Evolutionary conservation across 768 basidiomycete species (phyloP).

Genomic region (Russula virescens): DNA sequence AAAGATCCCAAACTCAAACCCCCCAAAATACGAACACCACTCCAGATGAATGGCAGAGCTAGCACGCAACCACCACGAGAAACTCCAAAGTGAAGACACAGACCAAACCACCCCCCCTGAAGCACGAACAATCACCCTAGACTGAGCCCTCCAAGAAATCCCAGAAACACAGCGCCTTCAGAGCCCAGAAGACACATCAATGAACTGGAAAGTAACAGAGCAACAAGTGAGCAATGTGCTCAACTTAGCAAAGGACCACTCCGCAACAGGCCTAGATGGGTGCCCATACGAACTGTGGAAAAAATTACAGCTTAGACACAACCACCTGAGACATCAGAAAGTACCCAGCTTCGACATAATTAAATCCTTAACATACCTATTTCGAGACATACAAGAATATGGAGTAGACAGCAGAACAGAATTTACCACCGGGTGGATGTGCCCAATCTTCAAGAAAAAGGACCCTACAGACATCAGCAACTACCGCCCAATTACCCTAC

Average conservation of each 20-base stretch:
- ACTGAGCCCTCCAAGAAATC: too few species aligned
- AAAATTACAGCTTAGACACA: background rate
- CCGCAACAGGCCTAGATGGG: background rate
- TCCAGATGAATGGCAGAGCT: background rate
- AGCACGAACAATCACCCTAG: too few species aligned
- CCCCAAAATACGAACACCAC: background rate
- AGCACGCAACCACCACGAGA: background rate
- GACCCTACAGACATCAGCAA: background rate
- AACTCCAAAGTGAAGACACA: background rate
- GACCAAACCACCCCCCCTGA: too few species aligned
- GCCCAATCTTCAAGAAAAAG: conserved; percentile 40
- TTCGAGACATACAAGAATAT: background rate
- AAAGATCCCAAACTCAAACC: background rate
- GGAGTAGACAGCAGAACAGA: background rate
- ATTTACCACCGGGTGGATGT: conserved; percentile 33
- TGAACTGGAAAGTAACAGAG: too few species aligned
- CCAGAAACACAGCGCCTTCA: background rate
- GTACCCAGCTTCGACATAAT: background rate
- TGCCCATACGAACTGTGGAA: conserved; percentile 1
- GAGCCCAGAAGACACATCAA: too few species aligned
- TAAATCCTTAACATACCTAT: background rate
- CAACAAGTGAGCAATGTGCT: background rate
- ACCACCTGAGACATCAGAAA: background rate
- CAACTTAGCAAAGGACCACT: background rate
- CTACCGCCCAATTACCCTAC: conserved; percentile 22